Evolutionary conservation across 768 basidiomycete species (phyloP).

Genomic region (Lentinula sp.): DNA sequence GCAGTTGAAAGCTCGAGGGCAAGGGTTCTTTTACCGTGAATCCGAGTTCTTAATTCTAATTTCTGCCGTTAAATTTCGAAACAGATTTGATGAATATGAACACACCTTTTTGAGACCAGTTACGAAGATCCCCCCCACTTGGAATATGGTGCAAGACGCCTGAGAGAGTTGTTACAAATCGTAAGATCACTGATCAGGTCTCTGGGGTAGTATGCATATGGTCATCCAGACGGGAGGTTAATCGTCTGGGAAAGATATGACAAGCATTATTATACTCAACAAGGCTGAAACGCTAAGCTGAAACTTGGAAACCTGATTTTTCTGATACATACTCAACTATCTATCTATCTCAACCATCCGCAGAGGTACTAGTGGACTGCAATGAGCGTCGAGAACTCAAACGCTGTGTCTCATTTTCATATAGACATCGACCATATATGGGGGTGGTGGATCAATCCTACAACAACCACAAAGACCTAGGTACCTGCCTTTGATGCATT

Average conservation of each 20-base stretch:
- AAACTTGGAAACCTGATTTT: neutral
- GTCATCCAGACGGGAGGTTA: neutral
- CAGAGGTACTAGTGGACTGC: neutral
- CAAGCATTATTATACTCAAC: neutral
- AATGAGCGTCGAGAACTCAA: neutral
- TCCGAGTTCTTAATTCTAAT: no score
- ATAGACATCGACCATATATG: neutral
- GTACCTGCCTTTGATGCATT: no score
- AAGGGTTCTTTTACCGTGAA: neutral
- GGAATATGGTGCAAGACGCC: no score
- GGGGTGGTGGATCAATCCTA: no score
- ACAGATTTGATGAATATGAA: no score
- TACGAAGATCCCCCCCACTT: no score
- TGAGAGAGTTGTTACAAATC: neutral
- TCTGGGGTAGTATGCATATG: no score
- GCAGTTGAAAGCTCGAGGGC: neutral
- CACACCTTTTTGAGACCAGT: no score
- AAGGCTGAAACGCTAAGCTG: neutral
- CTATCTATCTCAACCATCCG: neutral
- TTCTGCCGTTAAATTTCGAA: no score
- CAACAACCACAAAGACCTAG: no score
- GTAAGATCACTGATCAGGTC: no score
- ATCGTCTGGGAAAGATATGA: neutral
- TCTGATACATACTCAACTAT: neutral
- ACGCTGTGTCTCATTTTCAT: neutral